Evolutionary conservation across 768 basidiomycete genomes (phyloP).

Genomic region (Boletus huronensis): DNA sequence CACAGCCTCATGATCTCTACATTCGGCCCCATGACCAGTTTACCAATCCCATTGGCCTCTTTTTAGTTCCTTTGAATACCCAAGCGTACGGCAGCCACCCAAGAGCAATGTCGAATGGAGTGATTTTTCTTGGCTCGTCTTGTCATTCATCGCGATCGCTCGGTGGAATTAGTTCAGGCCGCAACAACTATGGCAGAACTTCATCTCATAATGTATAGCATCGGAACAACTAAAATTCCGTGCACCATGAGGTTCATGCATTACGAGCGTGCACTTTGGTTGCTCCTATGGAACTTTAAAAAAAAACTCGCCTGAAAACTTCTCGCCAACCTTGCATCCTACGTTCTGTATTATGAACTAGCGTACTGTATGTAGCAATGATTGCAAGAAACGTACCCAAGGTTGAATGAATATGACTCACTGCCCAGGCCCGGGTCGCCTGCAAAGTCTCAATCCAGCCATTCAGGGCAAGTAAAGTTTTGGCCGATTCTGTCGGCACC

Average conservation of each 20-base stretch:
- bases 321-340: too few species aligned
- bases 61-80: background rate
- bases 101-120: background rate
- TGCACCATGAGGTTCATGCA: background rate
- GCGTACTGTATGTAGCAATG: background rate
- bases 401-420: background rate
- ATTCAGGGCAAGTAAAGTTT: slow-evolving; percentile 9
- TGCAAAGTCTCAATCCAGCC: background rate
- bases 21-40: slow-evolving; percentile 1
- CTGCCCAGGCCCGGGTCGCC: background rate
- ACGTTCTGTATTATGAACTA: background rate
- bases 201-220: background rate
- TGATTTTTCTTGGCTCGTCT: slow-evolving; percentile 1
- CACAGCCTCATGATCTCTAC: slow-evolving; percentile 23
- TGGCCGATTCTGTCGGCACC: background rate
- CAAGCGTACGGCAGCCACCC: slow-evolving; percentile 7
- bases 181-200: background rate
- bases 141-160: slow-evolving; percentile 1
- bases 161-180: slow-evolving; percentile 8
- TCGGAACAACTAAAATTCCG: background rate
- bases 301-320: background rate
- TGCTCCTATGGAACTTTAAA: background rate
- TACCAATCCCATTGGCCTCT: slow-evolving; percentile 1
- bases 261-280: background rate
- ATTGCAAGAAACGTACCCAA: background rate